phyloP scores from a whole-genome alignment of 108 stramenopile species.

The Parietichytrium sp. region DNA sequence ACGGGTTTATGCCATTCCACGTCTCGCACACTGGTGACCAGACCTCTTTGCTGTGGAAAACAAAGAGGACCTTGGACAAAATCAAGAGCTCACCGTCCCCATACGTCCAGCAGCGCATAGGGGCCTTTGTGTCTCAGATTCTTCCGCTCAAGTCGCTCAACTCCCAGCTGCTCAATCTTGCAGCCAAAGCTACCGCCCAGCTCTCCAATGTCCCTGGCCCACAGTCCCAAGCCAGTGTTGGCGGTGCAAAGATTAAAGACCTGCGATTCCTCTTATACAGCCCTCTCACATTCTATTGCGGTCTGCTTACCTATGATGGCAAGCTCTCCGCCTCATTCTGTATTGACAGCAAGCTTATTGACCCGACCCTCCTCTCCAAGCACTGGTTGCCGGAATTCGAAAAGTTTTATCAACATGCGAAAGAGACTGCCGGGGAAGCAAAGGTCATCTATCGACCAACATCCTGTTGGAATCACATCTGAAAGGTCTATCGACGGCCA shows the following conservation, averaged over 20 bases:
- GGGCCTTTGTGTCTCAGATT: not conserved
- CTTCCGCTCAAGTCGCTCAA: constrained; percentile 2
- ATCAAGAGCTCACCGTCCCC: constrained; percentile 11
- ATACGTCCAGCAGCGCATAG: not conserved
- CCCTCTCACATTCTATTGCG: constrained; percentile 18
- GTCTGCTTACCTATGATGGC: not conserved
- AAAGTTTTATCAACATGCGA: not conserved
- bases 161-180: not conserved
- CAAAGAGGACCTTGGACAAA: not conserved
- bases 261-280: constrained; percentile 25
- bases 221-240: not conserved
- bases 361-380: not conserved
- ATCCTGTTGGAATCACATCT: too few species aligned
- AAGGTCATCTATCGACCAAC: too few species aligned
- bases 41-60: not conserved
- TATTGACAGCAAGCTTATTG: not conserved
- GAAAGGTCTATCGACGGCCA: too few species aligned
- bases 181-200: constrained; percentile 13
- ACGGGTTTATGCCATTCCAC: constrained; percentile 11
- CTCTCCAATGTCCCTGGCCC: constrained; percentile 23
- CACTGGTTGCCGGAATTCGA: constrained; percentile 33
- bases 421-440: too few species aligned
- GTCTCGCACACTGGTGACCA: not conserved
- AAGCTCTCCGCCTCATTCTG: constrained; percentile 7
- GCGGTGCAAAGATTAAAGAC: constrained; percentile 2